Evolutionary conservation across 345 rosid genomes (phyloP).

Genomic region (Populus nigra): DNA sequence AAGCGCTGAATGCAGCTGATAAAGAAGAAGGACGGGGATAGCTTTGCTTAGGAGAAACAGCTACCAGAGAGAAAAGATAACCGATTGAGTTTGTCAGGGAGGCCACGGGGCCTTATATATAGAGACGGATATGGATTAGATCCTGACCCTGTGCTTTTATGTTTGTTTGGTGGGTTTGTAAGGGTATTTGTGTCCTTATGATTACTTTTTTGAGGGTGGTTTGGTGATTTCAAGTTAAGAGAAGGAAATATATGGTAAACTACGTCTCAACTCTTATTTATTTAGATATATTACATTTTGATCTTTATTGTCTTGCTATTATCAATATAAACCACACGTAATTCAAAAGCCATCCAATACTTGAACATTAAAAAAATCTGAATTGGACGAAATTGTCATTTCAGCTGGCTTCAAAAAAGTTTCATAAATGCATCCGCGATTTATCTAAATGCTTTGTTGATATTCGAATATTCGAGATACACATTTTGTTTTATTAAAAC

Average conservation of each 20-base stretch:
- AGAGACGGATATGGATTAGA: neutral
- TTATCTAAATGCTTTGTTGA: no score
- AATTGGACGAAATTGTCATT: no score
- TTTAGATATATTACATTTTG: neutral
- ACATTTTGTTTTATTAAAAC: no score
- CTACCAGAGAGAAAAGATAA: neutral
- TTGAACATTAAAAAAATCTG: no score
- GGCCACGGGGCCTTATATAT: slow-evolving; percentile 17
- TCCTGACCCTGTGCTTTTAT: neutral
- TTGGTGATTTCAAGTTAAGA: neutral
- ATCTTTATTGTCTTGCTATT: neutral
- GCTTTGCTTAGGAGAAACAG: neutral
- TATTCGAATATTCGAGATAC: no score
- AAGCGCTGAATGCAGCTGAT: neutral
- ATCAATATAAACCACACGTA: neutral
- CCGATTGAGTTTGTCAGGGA: neutral
- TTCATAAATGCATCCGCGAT: no score
- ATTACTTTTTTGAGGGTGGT: neutral
- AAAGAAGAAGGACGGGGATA: neutral
- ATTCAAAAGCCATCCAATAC: neutral
- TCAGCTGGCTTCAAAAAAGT: no score
- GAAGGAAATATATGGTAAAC: neutral
- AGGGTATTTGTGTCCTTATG: neutral
- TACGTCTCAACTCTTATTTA: no score
- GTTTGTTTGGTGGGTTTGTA: neutral